Percentiles rank a stretch among this genome's conserved stretches.
Evolutionary conservation across 2,329 filamentous ascomycete genomes (phyloP).

Genomic region (Leptographium procerum): DNA sequence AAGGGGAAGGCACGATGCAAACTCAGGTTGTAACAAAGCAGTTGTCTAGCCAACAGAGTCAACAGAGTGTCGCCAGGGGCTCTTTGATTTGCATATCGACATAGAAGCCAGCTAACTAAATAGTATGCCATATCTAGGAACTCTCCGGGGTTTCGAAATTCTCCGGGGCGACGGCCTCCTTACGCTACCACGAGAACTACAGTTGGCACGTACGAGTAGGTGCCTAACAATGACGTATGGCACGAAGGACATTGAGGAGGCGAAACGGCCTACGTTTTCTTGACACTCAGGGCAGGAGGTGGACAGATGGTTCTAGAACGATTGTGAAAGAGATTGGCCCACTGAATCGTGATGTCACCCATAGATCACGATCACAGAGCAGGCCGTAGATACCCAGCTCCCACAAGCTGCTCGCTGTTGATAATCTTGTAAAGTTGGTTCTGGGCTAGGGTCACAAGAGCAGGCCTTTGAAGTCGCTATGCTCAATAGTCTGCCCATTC

Average conservation of each 20-base stretch:
- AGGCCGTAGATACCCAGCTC: neutral
- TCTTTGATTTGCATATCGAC: no score
- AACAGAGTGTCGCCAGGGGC: no score
- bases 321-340: no score
- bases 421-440: neutral
- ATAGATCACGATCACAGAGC: neutral
- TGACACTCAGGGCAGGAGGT: no score
- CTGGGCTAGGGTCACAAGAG: neutral
- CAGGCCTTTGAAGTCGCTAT: neutral
- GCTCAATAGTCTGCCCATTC: no score
- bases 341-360: neutral
- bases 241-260: neutral
- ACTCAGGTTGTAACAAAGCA: no score
- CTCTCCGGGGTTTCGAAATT: neutral
- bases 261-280: neutral
- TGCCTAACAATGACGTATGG: neutral
- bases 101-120: no score
- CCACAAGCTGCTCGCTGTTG: neutral
- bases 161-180: no score
- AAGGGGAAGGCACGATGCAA: neutral
- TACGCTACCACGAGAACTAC: no score
- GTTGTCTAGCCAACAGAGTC: neutral
- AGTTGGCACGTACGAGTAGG: no score
- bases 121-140: neutral
- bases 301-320: neutral